Percentiles rank a stretch among this genome's conserved stretches.
Evolutionary conservation across 1,284 basidiomycete genomes (phyloP).

Genomic region (Ceratorhiza oryzae-sativae): DNA sequence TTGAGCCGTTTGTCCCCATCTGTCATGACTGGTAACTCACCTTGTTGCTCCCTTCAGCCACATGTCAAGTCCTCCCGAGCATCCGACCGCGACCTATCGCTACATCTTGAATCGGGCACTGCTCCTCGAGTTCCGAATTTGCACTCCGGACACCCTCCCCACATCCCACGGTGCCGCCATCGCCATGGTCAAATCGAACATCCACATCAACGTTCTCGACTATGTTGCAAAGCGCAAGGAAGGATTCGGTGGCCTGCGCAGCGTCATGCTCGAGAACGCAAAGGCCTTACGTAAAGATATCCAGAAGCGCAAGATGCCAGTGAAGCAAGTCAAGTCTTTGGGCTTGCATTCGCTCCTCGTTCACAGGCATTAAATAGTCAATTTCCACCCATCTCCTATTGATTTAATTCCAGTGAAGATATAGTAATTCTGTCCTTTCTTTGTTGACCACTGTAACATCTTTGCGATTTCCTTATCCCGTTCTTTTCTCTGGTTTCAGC

Average conservation of each 20-base stretch:
- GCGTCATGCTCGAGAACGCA: constrained; percentile 31
- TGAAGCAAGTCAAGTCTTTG: constrained; percentile 25
- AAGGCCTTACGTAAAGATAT: constrained; percentile 34
- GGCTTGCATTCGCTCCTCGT: constrained; percentile 25
- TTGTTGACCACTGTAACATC: background rate
- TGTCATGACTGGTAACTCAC: background rate
- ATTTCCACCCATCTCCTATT: background rate
- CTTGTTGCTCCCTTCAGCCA: constrained; percentile 1
- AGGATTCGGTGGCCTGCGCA: constrained; percentile 24
- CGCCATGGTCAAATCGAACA: constrained; percentile 39
- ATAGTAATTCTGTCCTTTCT: constrained; percentile 11
- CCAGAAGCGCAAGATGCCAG: constrained; percentile 32
- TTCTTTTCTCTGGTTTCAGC: constrained; percentile 12
- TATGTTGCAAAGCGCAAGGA: constrained; percentile 38
- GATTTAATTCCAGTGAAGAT: constrained; percentile 20
- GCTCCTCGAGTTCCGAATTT: constrained; percentile 39
- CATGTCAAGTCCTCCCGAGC: constrained; percentile 36
- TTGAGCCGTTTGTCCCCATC: background rate
- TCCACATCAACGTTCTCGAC: constrained; percentile 41
- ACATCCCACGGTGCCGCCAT: constrained; percentile 35
- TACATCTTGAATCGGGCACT: constrained; percentile 36
- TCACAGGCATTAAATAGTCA: background rate
- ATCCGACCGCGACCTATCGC: constrained; percentile 35
- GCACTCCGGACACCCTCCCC: constrained; percentile 23
- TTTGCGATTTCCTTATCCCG: constrained; percentile 4